Percentiles rank a stretch among this genome's conserved stretches.
These are phyloP conservation scores for Grifola frondosa DNA, from an alignment of 1,284 basidiomycete species.

Conservation along the genomic window DNA sequence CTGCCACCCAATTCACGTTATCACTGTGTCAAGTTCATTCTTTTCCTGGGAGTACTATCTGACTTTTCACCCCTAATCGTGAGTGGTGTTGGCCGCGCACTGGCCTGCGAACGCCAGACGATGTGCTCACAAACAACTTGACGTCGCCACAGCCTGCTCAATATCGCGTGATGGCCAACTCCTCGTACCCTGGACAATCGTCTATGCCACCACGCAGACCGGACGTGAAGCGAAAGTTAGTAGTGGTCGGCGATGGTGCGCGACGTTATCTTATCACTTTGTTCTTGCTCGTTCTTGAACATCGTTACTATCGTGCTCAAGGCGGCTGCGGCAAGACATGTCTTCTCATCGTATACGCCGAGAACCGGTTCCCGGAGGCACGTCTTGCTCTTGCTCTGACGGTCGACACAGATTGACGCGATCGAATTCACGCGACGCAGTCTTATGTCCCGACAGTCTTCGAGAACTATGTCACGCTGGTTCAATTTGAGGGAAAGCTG, in stretches of 20 bases:
- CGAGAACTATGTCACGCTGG: slow-evolving; percentile 94
- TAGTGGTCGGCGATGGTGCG: slow-evolving; percentile 87
- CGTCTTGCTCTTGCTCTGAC: too few relatives aligned
- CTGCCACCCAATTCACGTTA: too few relatives aligned
- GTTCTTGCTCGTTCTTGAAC: slow-evolving; percentile 7
- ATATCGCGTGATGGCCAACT: slow-evolving; percentile 13
- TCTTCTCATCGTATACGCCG: slow-evolving; percentile 91
- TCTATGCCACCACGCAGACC: slow-evolving; percentile 51
- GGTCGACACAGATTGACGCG: too few relatives aligned
- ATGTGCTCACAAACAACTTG: too few relatives aligned
- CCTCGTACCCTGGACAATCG: slow-evolving; percentile 19
- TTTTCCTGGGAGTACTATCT: too few relatives aligned
- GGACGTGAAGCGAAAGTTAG: slow-evolving; percentile 85
- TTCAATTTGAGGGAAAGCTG: slow-evolving; percentile 85
- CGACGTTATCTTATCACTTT: slow-evolving; percentile 36
- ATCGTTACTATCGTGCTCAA: slow-evolving; percentile 24
- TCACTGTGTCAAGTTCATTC: too few relatives aligned
- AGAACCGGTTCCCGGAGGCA: slow-evolving; percentile 98
- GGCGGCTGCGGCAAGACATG: slow-evolving; percentile 89
- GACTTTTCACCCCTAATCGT: too few relatives aligned
- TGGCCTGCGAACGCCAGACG: too few relatives aligned
- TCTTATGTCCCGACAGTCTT: slow-evolving; percentile 98
- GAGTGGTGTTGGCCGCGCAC: too few relatives aligned
- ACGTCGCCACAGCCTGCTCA: background rate
- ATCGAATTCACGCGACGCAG: slow-evolving; percentile 40